These are phyloP conservation scores for Melocanna baccifera DNA, from an alignment of 176 grass and related monocot genomes.

Conservation along the genomic window DNA sequence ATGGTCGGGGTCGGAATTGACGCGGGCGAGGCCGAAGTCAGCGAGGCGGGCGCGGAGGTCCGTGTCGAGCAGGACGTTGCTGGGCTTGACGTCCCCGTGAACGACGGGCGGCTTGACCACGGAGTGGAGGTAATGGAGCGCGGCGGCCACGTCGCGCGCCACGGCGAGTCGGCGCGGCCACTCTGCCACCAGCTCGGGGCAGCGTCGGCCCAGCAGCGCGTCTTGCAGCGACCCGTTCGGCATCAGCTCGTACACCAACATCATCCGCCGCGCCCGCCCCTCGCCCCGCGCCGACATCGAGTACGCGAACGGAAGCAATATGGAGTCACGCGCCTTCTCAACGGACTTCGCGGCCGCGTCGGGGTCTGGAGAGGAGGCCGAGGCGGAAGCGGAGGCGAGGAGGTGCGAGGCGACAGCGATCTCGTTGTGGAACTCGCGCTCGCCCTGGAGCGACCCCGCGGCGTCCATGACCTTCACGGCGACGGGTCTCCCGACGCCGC, in stretches of 20 bases:
- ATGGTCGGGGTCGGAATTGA: constrained; percentile 29
- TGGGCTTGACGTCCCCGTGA: constrained; percentile 84
- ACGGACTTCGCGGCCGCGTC: background rate
- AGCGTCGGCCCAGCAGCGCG: constrained; percentile 57
- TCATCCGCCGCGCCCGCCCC: constrained; percentile 38
- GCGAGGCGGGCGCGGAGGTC: constrained; percentile 60
- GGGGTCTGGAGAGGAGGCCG: background rate
- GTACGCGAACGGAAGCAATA: constrained; percentile 59
- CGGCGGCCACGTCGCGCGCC: constrained; percentile 51
- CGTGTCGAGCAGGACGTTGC: constrained; percentile 79
- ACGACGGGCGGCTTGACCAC: constrained; percentile 55
- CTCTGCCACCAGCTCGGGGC: constrained; percentile 34
- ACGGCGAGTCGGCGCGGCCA: constrained; percentile 55
- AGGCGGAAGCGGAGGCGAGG: background rate
- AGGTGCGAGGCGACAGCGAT: constrained; percentile 57
- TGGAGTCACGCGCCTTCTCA: background rate
- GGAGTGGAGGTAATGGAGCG: constrained; percentile 58
- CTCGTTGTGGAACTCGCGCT: constrained; percentile 90
- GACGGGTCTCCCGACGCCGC: constrained; percentile 18
- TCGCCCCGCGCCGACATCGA: constrained; percentile 29
- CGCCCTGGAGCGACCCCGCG: constrained; percentile 72
- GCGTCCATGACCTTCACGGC: constrained; percentile 82
- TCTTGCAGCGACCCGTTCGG: constrained; percentile 71
- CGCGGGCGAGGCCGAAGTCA: constrained; percentile 69
- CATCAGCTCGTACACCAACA: constrained; percentile 85